Conservation (phyloP, 2,329 filamentous ascomycete species). For the Dactylellina leptospora region DNA sequence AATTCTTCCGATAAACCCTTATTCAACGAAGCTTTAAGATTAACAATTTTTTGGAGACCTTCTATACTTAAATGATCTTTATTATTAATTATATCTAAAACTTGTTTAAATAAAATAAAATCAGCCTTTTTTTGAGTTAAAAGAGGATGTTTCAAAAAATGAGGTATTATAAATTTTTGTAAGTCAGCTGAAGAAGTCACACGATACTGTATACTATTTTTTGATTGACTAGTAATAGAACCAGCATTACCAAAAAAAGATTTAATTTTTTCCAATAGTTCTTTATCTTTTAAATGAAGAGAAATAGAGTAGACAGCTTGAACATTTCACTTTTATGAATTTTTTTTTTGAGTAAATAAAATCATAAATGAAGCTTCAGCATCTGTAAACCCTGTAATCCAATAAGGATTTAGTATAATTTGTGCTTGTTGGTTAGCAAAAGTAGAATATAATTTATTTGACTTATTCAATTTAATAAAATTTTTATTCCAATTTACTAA, state of each 20-base stretch:
- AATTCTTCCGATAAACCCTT: constrained; percentile 54
- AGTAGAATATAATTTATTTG: constrained; percentile 42
- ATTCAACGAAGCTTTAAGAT: constrained; percentile 54
- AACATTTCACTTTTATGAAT: constrained; percentile 1
- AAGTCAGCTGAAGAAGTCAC: constrained; percentile 18
- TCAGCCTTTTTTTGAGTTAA: constrained; percentile 37
- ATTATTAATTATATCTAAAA: constrained; percentile 34
- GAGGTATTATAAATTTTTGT: constrained; percentile 20
- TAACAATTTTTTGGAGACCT: constrained; percentile 53
- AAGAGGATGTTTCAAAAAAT: constrained; percentile 33
- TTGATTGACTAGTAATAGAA: constrained; percentile 2
- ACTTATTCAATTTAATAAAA: constrained; percentile 55
- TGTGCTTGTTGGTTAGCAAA: constrained; percentile 34
- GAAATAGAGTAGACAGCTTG: constrained; percentile 10
- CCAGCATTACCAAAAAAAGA: constrained; percentile 14
- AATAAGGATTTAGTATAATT: constrained; percentile 49
- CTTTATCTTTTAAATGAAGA: constrained; percentile 34
- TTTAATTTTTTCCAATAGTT: constrained; percentile 29
- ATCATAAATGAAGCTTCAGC: constrained; percentile 21
- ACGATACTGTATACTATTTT: constrained; percentile 24
- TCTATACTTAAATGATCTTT: constrained; percentile 50
- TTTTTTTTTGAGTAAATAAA: constrained; percentile 14
- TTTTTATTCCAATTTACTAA: too few species aligned
- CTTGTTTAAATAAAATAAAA: constrained; percentile 37
- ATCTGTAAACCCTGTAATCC: constrained; percentile 34